phyloP scores from a whole-genome alignment of 2,329 filamentous ascomycete genomes.

The Colletotrichum ledebouriae region DNA sequence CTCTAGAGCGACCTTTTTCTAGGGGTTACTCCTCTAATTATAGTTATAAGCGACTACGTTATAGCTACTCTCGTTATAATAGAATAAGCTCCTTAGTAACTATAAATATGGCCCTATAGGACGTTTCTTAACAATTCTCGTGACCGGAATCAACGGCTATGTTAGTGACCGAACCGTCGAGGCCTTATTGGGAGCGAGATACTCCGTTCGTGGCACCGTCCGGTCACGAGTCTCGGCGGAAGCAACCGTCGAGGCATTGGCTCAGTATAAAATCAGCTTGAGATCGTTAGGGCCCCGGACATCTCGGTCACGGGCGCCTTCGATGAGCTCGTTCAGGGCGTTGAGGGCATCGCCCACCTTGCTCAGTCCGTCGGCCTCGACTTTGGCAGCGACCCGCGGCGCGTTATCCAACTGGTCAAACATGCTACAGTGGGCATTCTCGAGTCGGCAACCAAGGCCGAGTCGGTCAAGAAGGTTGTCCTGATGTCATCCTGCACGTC shows the following conservation, averaged over 20 bases:
- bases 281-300: conserved; percentile 52
- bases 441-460: conserved; percentile 10
- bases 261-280: conserved; percentile 45
- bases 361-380: conserved; percentile 27
- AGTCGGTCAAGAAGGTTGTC: conserved; percentile 13
- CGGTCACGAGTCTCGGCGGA: conserved; percentile 48
- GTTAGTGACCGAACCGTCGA: conserved; percentile 49
- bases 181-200: conserved; percentile 49
- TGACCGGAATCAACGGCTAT: conserved; percentile 53
- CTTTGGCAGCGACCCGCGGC: conserved; percentile 18
- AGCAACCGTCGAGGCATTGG: conserved; percentile 52
- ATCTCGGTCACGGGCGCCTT: conserved; percentile 49
- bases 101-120: no score
- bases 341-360: conserved; percentile 46
- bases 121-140: no score
- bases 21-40: no score
- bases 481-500: conserved; percentile 29
- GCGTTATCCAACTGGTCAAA: background rate
- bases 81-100: no score
- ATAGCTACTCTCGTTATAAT: no score
- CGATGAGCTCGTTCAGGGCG: conserved; percentile 49
- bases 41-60: no score
- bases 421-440: conserved; percentile 13
- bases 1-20: no score
- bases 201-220: conserved; percentile 50